Percentiles rank a stretch among this genome's conserved stretches.
These are phyloP conservation scores for Fomitopsis palustris DNA, from an alignment of 1,284 basidiomycete species.

Conservation along the genomic window DNA sequence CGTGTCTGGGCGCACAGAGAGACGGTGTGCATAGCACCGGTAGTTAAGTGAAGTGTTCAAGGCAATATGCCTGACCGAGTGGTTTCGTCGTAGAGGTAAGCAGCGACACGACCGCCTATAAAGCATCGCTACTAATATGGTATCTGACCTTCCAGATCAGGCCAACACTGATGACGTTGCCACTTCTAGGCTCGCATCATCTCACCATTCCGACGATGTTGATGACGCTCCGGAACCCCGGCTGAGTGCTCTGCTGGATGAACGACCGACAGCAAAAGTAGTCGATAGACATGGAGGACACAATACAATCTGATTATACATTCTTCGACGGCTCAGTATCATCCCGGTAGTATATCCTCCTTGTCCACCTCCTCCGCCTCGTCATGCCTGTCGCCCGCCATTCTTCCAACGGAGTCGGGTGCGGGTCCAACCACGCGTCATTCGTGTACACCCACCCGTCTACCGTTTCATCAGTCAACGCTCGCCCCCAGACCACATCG, in stretches of 20 bases:
- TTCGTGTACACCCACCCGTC: slow-evolving; percentile 80
- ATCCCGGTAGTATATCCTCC: slow-evolving; percentile 52
- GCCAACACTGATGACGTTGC: neutral
- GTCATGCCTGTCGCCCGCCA: slow-evolving; percentile 46
- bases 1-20: too few species aligned
- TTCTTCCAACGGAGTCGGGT: slow-evolving; percentile 37
- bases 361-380: slow-evolving; percentile 60
- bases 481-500: neutral
- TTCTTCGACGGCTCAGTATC: neutral
- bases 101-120: too few species aligned
- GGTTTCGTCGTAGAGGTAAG: too few species aligned
- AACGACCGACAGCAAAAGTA: too few species aligned
- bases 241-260: too few species aligned
- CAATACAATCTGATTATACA: neutral
- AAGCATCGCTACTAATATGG: too few species aligned
- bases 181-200: too few species aligned
- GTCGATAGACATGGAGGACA: neutral
- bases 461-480: slow-evolving; percentile 17
- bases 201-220: too few species aligned
- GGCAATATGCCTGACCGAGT: too few species aligned
- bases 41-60: too few species aligned
- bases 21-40: too few species aligned
- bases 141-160: neutral
- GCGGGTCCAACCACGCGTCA: slow-evolving; percentile 61
- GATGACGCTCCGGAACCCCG: too few species aligned